Evolutionary conservation across 2,329 filamentous ascomycete species (phyloP).

Genomic region (Dendrostoma leiphaemia): DNA sequence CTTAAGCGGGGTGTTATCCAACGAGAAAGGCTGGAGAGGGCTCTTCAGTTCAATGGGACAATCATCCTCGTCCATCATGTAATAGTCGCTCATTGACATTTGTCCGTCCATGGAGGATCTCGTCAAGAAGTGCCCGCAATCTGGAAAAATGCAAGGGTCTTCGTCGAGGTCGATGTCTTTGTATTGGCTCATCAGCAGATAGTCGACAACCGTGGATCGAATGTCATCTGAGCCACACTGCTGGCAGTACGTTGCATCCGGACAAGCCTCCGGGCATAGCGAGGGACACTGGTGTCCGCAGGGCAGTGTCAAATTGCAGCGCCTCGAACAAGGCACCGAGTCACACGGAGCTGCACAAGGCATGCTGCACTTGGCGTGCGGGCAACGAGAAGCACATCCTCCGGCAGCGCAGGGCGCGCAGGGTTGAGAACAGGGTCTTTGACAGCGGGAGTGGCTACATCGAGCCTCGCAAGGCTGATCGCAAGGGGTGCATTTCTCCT

Average conservation of each 20-base stretch:
- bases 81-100: slow-evolving; percentile 53
- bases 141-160: slow-evolving; percentile 59
- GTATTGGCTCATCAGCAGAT: slow-evolving; percentile 53
- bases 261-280: slow-evolving; percentile 64
- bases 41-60: slow-evolving; percentile 32
- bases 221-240: slow-evolving; percentile 45
- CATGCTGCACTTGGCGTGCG: slow-evolving; percentile 39
- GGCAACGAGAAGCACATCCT: slow-evolving; percentile 44
- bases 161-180: slow-evolving; percentile 56
- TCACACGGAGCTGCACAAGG: slow-evolving; percentile 68
- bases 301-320: slow-evolving; percentile 50
- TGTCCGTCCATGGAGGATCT: slow-evolving; percentile 58
- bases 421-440: slow-evolving; percentile 54
- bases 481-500: slow-evolving; percentile 46
- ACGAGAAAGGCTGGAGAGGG: slow-evolving; percentile 46
- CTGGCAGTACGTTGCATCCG: slow-evolving; percentile 52
- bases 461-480: slow-evolving; percentile 48
- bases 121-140: slow-evolving; percentile 64
- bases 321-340: slow-evolving; percentile 60
- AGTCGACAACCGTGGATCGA: slow-evolving; percentile 52
- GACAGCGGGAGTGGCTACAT: slow-evolving; percentile 57
- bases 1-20: slow-evolving; percentile 38
- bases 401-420: slow-evolving; percentile 60
- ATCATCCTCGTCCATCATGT: slow-evolving; percentile 38
- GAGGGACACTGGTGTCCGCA: slow-evolving; percentile 65